Evolutionary conservation across 495 filamentous ascomycete genomes (phyloP).

Genomic region (Aspergillus sparsus): DNA sequence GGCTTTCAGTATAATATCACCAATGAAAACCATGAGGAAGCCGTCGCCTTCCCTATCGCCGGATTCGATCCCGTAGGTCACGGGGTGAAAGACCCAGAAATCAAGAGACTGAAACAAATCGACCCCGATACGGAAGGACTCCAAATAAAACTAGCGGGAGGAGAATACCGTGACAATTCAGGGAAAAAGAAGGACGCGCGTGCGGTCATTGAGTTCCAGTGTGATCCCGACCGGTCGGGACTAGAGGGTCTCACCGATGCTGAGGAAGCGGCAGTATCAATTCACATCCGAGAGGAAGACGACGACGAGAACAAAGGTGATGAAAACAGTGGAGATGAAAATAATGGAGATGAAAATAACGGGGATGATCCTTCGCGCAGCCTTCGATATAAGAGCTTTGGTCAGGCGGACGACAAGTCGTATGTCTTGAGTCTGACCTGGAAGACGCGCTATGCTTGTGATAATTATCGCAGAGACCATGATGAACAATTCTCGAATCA

Average conservation of each 20-base stretch:
- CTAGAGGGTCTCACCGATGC: conserved; percentile 57
- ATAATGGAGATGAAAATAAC: conserved; percentile 31
- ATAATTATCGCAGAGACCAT: conserved; percentile 51
- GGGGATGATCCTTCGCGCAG: conserved; percentile 51
- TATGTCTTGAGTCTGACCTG: conserved; percentile 72
- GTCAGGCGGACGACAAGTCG: conserved; percentile 46
- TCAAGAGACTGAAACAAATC: conserved; percentile 60
- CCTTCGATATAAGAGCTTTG: conserved; percentile 72
- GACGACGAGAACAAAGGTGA: conserved; percentile 22
- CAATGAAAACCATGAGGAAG: conserved; percentile 41
- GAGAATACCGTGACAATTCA: conserved; percentile 49
- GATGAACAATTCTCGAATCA: conserved; percentile 39
- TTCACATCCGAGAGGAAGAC: conserved; percentile 21
- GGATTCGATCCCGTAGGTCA: conserved; percentile 60
- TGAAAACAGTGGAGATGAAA: conserved; percentile 27
- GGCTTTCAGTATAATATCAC: conserved; percentile 60
- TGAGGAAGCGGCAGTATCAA: too few relatives aligned
- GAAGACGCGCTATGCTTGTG: conserved; percentile 84
- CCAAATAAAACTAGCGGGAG: conserved; percentile 68
- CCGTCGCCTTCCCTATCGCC: conserved; percentile 66
- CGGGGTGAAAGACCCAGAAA: conserved; percentile 58
- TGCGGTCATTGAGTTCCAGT: conserved; percentile 82
- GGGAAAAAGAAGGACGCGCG: conserved; percentile 56
- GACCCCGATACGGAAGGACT: conserved; percentile 70
- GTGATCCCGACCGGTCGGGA: conserved; percentile 67